A percentile compares a stretch with the other conserved stretches of the same genome.
Evolutionary conservation across 208 protist genomes (phyloP).

Genomic region (Leishmania braziliensis): DNA sequence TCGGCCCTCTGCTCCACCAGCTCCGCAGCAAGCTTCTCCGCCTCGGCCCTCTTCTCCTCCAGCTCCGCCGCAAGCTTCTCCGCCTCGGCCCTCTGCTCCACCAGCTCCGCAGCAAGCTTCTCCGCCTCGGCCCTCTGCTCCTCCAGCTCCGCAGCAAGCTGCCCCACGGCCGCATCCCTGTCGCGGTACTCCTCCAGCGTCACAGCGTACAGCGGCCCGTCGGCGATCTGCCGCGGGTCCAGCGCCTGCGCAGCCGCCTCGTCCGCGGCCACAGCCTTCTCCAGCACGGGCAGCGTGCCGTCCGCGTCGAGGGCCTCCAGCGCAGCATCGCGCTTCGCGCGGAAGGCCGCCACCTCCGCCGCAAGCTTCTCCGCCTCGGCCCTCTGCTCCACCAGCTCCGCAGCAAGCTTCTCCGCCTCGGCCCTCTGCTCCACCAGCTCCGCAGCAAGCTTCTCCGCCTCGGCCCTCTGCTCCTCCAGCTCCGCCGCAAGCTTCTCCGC

Average conservation of each 20-base stretch:
- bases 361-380: constrained; percentile 1
- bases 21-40: neutral
- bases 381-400: constrained; percentile 22
- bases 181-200: constrained; percentile 25
- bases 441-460: neutral
- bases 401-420: neutral
- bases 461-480: too few relatives aligned
- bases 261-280: constrained; percentile 19
- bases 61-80: constrained; percentile 3
- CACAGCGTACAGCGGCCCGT: constrained; percentile 26
- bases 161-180: neutral
- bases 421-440: constrained; percentile 2
- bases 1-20: too few relatives aligned
- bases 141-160: constrained; percentile 2
- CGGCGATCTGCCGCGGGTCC: constrained; percentile 20
- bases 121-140: neutral
- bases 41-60: too few relatives aligned
- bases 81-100: too few relatives aligned
- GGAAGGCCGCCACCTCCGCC: constrained; percentile 4
- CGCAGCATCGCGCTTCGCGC: constrained; percentile 30
- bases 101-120: too few relatives aligned
- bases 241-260: constrained; percentile 27
- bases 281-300: constrained; percentile 26
- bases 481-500: neutral
- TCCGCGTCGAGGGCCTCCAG: constrained; percentile 27